Evolutionary conservation across 441 rosid species (phyloP), one percentile per base, ranked within the genome.

Genomic region (Melastoma candidum): DNA sequence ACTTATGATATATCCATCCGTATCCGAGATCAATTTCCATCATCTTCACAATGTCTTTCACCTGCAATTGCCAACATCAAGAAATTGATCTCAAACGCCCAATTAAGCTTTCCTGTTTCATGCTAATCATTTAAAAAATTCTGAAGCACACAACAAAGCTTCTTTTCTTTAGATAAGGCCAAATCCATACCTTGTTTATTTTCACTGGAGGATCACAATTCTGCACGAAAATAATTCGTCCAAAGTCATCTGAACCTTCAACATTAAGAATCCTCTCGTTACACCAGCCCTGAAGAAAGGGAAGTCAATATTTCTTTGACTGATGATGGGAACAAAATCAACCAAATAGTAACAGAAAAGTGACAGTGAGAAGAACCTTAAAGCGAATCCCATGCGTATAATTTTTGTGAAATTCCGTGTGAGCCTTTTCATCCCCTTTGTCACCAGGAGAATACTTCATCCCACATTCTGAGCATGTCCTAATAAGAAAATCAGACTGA

Each of bases 401-500:
- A 48, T 57, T 73, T 70, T 68, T 81, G 74, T 84, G 97, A 64
- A 81, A 81, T 39, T 39, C 44, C 25, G 58, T 70, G 55, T 89
- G 95, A 36, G 47, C 70, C 73, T 86, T 93, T 64, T 89, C 97
- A 70, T 93, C 99, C 14, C 26, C 63, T 60, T 72, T 77, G 41
- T 86, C 85, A 2, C 96, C 97, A 0, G 95, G 85, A 58, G 95
- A 72, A 55, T 79, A 89, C 58, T 73, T 75, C 60, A 62, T 44
- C 44, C 90, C 90, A 52, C 97, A 84, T 1, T 63, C 53, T 7
- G 69, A 39, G 54, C 98, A 93, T 4, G 67, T 58, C n/a, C 66
- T 82, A 54, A 88, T 77, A 61, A 80, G 80, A 71, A 92, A 92
- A 79, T 92, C 95, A 49, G 95, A 79, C 63, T 85, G 97, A 12